A percentile compares a stretch with the other conserved stretches of the same genome.
phyloP scores from a whole-genome alignment of 2,329 filamentous ascomycete species.

The Claviceps spartinae region DNA sequence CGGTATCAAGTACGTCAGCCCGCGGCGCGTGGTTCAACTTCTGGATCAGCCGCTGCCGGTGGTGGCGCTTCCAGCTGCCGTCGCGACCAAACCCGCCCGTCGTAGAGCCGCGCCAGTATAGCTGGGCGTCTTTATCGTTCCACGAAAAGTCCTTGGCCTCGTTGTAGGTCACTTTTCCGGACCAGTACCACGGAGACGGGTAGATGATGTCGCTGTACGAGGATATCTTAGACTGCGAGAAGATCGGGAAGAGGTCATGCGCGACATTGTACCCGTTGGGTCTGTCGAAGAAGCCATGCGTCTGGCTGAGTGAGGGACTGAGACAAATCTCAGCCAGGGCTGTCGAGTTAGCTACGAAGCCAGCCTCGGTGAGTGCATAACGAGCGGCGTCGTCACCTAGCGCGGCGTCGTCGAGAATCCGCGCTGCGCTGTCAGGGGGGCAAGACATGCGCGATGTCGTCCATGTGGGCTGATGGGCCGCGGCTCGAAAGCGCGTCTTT shows the following conservation, averaged over 20 bases:
- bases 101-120: constrained; percentile 95
- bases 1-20: constrained; percentile 52
- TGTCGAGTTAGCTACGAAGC: constrained; percentile 78
- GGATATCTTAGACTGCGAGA: constrained; percentile 89
- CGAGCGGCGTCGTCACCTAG: constrained; percentile 50
- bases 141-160: constrained; percentile 54
- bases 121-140: constrained; percentile 57
- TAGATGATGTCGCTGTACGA: constrained; percentile 87
- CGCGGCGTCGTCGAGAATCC: constrained; percentile 53
- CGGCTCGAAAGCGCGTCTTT: constrained; percentile 74
- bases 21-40: constrained; percentile 54
- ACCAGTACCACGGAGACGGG: constrained; percentile 96
- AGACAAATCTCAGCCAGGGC: constrained; percentile 86
- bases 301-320: constrained; percentile 63
- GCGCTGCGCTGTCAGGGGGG: constrained; percentile 62
- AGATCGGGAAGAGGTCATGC: constrained; percentile 85
- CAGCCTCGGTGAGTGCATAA: constrained; percentile 61
- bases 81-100: constrained; percentile 86
- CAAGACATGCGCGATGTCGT: constrained; percentile 82
- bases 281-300: constrained; percentile 84
- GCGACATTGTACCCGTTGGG: constrained; percentile 71
- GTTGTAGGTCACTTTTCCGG: constrained; percentile 70
- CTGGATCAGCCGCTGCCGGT: constrained; percentile 75
- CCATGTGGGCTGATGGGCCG: constrained; percentile 84
- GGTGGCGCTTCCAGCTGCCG: constrained; percentile 83